Conservation (phyloP, 2,329 filamentous ascomycete genomes). For the Calonectria pseudoreteaudii region DNA sequence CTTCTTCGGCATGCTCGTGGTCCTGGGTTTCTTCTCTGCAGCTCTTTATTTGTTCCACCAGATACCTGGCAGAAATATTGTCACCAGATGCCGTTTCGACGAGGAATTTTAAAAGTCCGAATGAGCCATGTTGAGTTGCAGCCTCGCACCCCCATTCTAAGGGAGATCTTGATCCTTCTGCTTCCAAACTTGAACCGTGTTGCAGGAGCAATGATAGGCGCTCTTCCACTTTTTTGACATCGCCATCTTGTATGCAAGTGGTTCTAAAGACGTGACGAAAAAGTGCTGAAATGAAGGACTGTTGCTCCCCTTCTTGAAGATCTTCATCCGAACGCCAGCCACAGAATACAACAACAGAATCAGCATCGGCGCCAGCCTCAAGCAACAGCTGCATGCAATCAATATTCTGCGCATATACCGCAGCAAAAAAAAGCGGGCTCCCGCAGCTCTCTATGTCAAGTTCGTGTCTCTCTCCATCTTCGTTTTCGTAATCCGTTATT, state of each 20-base stretch:
- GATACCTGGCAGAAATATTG: conserved; percentile 9
- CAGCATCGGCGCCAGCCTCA: conserved; percentile 12
- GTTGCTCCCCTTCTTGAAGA: background rate
- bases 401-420: background rate
- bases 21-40: background rate
- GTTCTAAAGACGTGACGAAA: background rate
- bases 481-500: background rate
- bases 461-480: background rate
- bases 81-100: background rate
- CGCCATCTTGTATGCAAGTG: background rate
- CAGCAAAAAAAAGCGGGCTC: conserved; percentile 20
- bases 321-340: background rate
- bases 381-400: conserved; percentile 11
- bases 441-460: conserved; percentile 4
- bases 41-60: background rate
- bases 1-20: background rate
- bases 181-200: conserved; percentile 13
- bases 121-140: background rate
- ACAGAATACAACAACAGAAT: background rate
- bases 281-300: conserved; percentile 22
- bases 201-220: conserved; percentile 13
- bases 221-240: background rate
- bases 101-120: conserved; percentile 13
- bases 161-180: background rate
- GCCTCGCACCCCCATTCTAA: conserved; percentile 17